Evolutionary conservation across 1,139 yeast species (phyloP).

Genomic region (Candida sp.): DNA sequence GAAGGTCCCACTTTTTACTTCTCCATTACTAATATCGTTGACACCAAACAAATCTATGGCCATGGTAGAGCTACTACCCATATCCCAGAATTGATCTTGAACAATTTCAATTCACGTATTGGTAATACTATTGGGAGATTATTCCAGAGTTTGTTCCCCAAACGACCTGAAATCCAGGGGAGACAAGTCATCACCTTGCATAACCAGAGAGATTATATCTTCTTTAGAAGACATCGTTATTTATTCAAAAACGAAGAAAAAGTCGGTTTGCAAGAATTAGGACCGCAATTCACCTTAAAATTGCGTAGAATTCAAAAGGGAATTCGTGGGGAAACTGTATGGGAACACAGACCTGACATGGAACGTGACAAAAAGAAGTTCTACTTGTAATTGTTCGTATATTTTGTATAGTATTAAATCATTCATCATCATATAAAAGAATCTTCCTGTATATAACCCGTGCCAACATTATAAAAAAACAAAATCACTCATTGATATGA

Average conservation of each 20-base stretch:
- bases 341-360: constrained; percentile 98
- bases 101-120: constrained; percentile 86
- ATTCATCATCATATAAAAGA: no score
- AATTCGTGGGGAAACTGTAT: constrained; percentile 83
- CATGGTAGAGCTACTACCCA: constrained; percentile 92
- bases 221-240: constrained; percentile 93
- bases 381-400: constrained; percentile 47
- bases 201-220: constrained; percentile 92
- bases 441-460: not conserved
- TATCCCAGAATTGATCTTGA: constrained; percentile 85
- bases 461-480: constrained; percentile 2
- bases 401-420: not conserved
- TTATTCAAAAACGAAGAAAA: constrained; percentile 84
- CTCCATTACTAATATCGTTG: constrained; percentile 73
- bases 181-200: constrained; percentile 94
- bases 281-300: constrained; percentile 93
- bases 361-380: constrained; percentile 94
- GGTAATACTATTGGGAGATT: constrained; percentile 92
- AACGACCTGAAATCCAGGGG: constrained; percentile 89
- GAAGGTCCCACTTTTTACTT: constrained; percentile 95
- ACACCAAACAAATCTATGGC: constrained; percentile 73
- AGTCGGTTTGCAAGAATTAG: constrained; percentile 93
- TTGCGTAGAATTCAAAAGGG: constrained; percentile 90
- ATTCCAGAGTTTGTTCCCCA: constrained; percentile 91
- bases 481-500: constrained; percentile 2